Evolutionary conservation across 2,329 filamentous ascomycete species (phyloP), one percentile per base, ranked within the genome.

Genomic region (Ophiobolus disseminans): DNA sequence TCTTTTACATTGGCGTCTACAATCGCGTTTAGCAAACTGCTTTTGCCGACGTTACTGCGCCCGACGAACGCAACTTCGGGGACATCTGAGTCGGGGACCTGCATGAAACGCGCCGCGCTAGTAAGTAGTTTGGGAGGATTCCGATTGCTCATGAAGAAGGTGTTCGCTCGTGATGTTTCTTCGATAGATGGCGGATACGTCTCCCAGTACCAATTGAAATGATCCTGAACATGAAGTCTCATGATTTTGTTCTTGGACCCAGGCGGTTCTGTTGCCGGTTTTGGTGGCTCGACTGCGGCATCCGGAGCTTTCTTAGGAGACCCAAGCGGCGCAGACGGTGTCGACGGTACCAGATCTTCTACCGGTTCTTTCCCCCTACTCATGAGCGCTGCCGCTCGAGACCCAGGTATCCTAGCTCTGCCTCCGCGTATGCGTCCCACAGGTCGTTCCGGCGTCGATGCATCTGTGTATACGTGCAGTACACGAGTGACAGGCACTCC

Each of bases 21-120:
- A 7, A 90, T 72, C 2, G 83, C 82, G 65, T 90, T 90, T 20
- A 90, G 75, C 4, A 90, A 65, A 2, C 80, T 83, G 44, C 81
- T 85, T 72, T 90, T 90, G 43, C 87, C 87, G 5, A 88, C 86
- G 62, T 90, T 90, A 30, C 82, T 86, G 37, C 87, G 80, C 14
- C 87, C 87, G 3, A 90, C 76, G 63, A 90, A 88, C 31, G 82
- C 83, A 11, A 87, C 79, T 74, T 88, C 84, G 1, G 84, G 83
- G 22, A 81, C 73, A 1, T 76, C 65, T 1, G 77, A 79, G 7
- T 78, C 77, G 6, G 83, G 81, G 49, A 87, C 82, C 3, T 76
- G 74, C 57, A 82, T 82, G 72, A 89, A 89, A 48, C 82, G 78
- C 13, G 78, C 76, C 5, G 81, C 78, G 3, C 81, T 83, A 78